phyloP scores from a whole-genome alignment of 768 basidiomycete species.

The Leucogyrophana mollusca region DNA sequence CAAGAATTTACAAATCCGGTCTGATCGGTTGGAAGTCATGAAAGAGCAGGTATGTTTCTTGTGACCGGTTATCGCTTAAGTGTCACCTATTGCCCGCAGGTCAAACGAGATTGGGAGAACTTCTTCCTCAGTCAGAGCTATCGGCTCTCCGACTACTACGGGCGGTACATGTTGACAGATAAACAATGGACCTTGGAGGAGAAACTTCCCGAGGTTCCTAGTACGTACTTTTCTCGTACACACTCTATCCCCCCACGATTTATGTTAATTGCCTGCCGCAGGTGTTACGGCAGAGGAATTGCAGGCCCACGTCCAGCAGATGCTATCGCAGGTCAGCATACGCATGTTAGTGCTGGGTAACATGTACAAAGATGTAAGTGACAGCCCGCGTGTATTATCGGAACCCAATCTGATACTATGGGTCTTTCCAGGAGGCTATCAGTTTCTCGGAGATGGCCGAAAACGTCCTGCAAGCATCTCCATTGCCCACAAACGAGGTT shows the following conservation, averaged over 20 bases:
- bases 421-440: conserved; percentile 64
- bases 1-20: conserved; percentile 59
- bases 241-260: neutral
- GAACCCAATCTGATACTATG: neutral
- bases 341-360: conserved; percentile 83
- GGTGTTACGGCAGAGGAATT: conserved; percentile 75
- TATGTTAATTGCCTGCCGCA: conserved; percentile 30
- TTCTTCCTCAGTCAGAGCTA: conserved; percentile 86
- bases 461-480: conserved; percentile 52
- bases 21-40: conserved; percentile 76
- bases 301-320: conserved; percentile 50
- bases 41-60: conserved; percentile 67
- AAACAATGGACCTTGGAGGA: conserved; percentile 77
- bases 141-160: conserved; percentile 73
- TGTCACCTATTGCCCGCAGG: conserved; percentile 37
- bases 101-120: conserved; percentile 79
- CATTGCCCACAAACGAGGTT: conserved; percentile 55
- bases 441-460: conserved; percentile 72
- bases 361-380: conserved; percentile 73
- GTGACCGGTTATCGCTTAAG: neutral
- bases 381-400: neutral
- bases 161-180: conserved; percentile 67
- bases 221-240: conserved; percentile 42
- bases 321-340: conserved; percentile 67
- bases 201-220: conserved; percentile 67